Evolutionary conservation across 306 rosid genomes (phyloP).

Genomic region (Pachyrhizus erosus): DNA sequence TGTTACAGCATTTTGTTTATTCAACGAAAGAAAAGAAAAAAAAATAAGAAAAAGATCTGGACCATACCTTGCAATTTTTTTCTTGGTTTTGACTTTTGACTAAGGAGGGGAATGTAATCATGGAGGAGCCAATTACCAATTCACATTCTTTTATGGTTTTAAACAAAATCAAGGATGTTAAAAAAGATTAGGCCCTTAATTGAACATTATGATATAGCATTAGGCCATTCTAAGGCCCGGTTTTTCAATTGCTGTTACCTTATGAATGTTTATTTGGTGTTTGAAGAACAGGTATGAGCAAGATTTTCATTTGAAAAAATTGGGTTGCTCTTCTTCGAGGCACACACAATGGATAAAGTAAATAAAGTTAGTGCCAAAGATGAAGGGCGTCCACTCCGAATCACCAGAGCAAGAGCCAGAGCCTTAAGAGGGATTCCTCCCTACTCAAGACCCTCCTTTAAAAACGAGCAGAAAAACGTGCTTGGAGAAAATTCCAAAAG

Average conservation of each 20-base stretch:
- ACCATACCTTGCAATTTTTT: not conserved
- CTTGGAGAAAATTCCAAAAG: constrained; percentile 50
- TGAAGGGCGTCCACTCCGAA: constrained; percentile 60
- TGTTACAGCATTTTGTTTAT: not conserved
- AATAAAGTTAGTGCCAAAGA: constrained; percentile 52
- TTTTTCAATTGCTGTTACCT: constrained; percentile 16
- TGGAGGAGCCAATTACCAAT: not conserved
- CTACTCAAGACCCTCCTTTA: constrained; percentile 50
- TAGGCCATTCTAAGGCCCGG: not conserved
- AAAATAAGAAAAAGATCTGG: not conserved
- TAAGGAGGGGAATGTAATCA: not conserved
- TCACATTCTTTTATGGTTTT: not conserved
- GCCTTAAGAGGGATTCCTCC: constrained; percentile 55
- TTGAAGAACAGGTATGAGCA: constrained; percentile 59
- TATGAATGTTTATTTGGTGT: constrained; percentile 32
- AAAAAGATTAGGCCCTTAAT: not conserved
- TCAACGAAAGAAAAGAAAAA: not conserved
- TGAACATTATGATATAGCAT: not conserved
- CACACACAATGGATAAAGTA: constrained; percentile 64
- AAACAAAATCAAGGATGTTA: not conserved
- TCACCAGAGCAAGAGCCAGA: constrained; percentile 86
- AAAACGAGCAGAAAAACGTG: constrained; percentile 53
- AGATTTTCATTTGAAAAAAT: constrained; percentile 41
- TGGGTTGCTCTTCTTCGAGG: constrained; percentile 61
- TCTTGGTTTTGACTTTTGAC: not conserved